These are phyloP conservation scores for Aspergillus brunneoviolaceus DNA, from an alignment of 2,329 filamentous ascomycete genomes.

Conservation along the genomic window DNA sequence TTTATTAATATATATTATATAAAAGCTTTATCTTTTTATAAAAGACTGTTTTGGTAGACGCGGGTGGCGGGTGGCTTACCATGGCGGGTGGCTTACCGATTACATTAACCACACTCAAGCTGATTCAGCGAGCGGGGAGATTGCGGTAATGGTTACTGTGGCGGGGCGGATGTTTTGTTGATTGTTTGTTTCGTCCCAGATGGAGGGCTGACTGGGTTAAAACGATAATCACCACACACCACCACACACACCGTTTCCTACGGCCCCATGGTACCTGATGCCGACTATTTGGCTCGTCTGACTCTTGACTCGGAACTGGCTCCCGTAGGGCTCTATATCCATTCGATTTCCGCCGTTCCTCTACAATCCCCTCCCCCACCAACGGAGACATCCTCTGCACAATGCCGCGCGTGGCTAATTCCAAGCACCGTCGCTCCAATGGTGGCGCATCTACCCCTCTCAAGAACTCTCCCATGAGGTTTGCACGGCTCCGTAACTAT, in stretches of 20 bases:
- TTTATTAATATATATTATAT: too few species aligned
- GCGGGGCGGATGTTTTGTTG: conserved; percentile 42
- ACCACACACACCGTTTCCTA: conserved; percentile 9
- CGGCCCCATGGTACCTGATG: background rate
- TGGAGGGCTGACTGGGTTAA: too few species aligned
- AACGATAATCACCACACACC: background rate
- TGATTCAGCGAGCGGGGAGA: background rate
- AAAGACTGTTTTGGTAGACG: too few species aligned
- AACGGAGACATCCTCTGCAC: conserved; percentile 16
- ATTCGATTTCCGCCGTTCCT: background rate
- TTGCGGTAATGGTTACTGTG: conserved; percentile 25
- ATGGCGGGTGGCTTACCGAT: too few species aligned
- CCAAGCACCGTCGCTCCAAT: conserved; percentile 48
- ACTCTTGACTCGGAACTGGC: too few species aligned
- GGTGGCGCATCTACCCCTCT: conserved; percentile 51
- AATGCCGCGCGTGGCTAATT: conserved; percentile 59
- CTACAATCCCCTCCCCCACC: background rate
- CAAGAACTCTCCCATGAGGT: conserved; percentile 54
- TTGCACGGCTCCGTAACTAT: conserved; percentile 19
- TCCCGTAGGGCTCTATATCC: background rate
- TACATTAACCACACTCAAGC: background rate
- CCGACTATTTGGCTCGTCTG: too few species aligned
- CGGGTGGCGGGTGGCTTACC: too few species aligned
- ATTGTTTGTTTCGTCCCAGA: conserved; percentile 22
- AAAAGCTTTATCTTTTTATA: too few species aligned